Evolutionary conservation across 2,329 filamentous ascomycete species (phyloP).

Genomic region (Hymenoscyphus linearis): DNA sequence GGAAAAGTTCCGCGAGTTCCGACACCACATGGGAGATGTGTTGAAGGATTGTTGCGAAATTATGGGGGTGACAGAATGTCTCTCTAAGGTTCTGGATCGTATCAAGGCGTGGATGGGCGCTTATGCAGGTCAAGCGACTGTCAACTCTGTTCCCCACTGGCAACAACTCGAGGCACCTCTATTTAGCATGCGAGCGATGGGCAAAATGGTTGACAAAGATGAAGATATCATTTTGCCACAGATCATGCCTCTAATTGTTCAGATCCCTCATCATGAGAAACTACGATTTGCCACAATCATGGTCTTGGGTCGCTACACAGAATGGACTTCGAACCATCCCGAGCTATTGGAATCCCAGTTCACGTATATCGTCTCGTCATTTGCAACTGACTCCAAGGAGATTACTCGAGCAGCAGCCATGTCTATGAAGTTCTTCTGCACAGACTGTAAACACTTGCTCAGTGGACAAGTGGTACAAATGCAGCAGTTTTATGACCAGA

Average conservation of each 20-base stretch:
- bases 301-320: conserved; percentile 92
- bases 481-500: conserved; percentile 86
- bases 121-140: conserved; percentile 70
- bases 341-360: conserved; percentile 90
- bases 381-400: conserved; percentile 82
- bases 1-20: conserved; percentile 94
- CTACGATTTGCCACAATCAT: conserved; percentile 98
- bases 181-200: conserved; percentile 93
- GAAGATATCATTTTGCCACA: conserved; percentile 84
- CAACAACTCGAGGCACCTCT: conserved; percentile 92
- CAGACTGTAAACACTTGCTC: conserved; percentile 83
- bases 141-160: conserved; percentile 82
- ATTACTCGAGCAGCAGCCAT: conserved; percentile 88
- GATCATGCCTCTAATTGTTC: conserved; percentile 87
- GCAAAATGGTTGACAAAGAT: conserved; percentile 87
- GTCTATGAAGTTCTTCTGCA: conserved; percentile 95
- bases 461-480: conserved; percentile 79
- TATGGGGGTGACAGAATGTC: conserved; percentile 85
- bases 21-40: conserved; percentile 95
- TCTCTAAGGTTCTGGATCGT: conserved; percentile 79
- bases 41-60: conserved; percentile 96
- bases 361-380: conserved; percentile 91
- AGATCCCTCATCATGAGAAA: conserved; percentile 94
- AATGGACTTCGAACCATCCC: conserved; percentile 93
- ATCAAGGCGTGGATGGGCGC: conserved; percentile 86